These are phyloP conservation scores for Eucalyptus rudis DNA, from an alignment of 345 rosid genomes.

Conservation along the genomic window DNA sequence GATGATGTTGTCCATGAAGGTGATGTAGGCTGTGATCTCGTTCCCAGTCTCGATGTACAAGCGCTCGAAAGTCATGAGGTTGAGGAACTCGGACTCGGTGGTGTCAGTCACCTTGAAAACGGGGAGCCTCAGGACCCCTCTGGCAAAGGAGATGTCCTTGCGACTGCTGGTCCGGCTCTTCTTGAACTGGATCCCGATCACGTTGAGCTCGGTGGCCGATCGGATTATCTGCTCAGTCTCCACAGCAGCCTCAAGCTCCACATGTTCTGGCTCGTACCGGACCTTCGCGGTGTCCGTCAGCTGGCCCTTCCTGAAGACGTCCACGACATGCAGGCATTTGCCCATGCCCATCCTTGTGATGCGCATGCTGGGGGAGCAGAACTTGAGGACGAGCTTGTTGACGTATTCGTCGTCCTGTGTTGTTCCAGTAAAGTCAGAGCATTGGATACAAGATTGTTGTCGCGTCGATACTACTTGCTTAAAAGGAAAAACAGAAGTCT, in stretches of 20 bases:
- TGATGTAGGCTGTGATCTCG: conserved; percentile 23
- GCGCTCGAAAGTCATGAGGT: conserved; percentile 4
- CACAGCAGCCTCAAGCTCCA: neutral
- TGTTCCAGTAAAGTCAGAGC: neutral
- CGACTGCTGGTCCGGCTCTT: neutral
- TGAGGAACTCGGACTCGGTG: neutral
- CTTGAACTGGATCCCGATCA: neutral
- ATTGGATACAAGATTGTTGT: neutral
- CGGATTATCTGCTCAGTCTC: neutral
- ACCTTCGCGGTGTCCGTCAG: conserved; percentile 4
- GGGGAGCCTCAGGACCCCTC: neutral
- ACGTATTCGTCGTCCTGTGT: neutral
- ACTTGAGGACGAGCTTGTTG: neutral
- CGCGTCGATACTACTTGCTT: neutral
- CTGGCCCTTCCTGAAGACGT: neutral
- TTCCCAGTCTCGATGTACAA: conserved; percentile 15
- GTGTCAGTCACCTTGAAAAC: neutral
- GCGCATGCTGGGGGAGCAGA: neutral
- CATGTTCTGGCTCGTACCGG: neutral
- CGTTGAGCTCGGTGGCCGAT: neutral
- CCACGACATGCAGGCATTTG: neutral
- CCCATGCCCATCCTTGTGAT: neutral
- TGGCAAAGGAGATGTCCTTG: neutral
- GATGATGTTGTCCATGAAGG: conserved; percentile 33
- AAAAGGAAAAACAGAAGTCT: neutral